Conservation (phyloP, 805 yeast species). For the Candida michaelii region DNA sequence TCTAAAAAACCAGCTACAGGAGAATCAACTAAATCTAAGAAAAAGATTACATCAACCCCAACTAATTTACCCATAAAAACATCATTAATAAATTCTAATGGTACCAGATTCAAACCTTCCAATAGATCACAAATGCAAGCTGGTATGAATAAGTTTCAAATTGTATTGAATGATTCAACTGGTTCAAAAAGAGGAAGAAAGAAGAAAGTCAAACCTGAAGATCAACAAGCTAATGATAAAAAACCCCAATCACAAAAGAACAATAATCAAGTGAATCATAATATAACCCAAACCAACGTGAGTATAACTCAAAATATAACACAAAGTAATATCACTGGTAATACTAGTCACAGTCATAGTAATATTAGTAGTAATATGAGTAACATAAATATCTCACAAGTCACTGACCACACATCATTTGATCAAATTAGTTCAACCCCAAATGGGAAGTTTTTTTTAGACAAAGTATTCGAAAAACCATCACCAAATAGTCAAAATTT, state of each 20-base stretch:
- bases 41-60: constrained; percentile 7
- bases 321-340: constrained; percentile 26
- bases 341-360: constrained; percentile 23
- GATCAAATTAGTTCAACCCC: constrained; percentile 43
- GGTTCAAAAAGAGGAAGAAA: constrained; percentile 17
- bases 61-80: constrained; percentile 10
- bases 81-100: constrained; percentile 7
- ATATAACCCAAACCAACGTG: neutral
- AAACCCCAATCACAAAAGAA: neutral
- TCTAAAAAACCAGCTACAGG: constrained; percentile 3
- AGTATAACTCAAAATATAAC: neutral
- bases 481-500: constrained; percentile 31
- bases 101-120: constrained; percentile 15
- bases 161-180: constrained; percentile 41
- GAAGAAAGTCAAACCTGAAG: constrained; percentile 2
- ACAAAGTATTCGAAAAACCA: constrained; percentile 39
- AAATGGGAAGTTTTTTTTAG: constrained; percentile 39
- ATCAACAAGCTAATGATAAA: neutral
- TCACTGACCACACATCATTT: constrained; percentile 41
- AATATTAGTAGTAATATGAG: constrained; percentile 28
- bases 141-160: constrained; percentile 47
- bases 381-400: constrained; percentile 32
- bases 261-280: constrained; percentile 1
- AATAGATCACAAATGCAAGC: constrained; percentile 34
- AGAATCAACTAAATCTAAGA: constrained; percentile 5